A percentile compares a stretch with the other conserved stretches of the same genome.
phyloP scores from a whole-genome alignment of 164 flowering plant genomes.

The Amborella trichopoda region DNA sequence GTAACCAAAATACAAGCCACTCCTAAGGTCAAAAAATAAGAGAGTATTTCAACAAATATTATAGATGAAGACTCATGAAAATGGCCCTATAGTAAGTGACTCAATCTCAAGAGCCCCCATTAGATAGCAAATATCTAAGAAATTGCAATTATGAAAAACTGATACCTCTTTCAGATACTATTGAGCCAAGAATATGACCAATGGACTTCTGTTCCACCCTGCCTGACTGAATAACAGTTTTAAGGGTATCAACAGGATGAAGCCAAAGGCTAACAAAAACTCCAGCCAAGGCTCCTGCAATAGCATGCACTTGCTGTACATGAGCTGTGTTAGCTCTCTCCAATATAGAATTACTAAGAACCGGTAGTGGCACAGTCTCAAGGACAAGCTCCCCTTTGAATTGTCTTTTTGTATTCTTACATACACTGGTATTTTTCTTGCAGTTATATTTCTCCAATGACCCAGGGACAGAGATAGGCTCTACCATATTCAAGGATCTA shows the following conservation, averaged over 20 bases:
- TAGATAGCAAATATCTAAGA: no score
- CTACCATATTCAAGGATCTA: background rate
- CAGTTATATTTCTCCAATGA: background rate
- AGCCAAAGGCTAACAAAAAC: slow-evolving; percentile 85
- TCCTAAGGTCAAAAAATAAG: no score
- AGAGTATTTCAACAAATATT: no score
- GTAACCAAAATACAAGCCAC: slow-evolving; percentile 17
- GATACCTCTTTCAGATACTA: slow-evolving; percentile 93
- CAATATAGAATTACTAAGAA: slow-evolving; percentile 7
- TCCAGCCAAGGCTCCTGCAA: slow-evolving; percentile 96
- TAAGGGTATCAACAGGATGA: slow-evolving; percentile 90
- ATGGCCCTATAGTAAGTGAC: no score
- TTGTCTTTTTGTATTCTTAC: slow-evolving; percentile 6
- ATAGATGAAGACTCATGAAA: no score
- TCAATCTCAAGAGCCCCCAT: no score
- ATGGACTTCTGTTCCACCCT: slow-evolving; percentile 40
- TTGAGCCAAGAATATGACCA: slow-evolving; percentile 35
- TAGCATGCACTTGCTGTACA: slow-evolving; percentile 79
- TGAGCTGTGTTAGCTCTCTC: slow-evolving; percentile 19
- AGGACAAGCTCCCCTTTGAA: slow-evolving; percentile 5
- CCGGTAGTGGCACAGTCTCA: slow-evolving; percentile 10
- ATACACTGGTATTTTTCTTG: slow-evolving; percentile 7
- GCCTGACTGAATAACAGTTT: slow-evolving; percentile 80
- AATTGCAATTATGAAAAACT: no score
- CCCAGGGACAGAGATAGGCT: background rate